Percentiles rank a stretch among this genome's conserved stretches.
phyloP scores from a whole-genome alignment of 345 rosid species.

The Pistacia vera region DNA sequence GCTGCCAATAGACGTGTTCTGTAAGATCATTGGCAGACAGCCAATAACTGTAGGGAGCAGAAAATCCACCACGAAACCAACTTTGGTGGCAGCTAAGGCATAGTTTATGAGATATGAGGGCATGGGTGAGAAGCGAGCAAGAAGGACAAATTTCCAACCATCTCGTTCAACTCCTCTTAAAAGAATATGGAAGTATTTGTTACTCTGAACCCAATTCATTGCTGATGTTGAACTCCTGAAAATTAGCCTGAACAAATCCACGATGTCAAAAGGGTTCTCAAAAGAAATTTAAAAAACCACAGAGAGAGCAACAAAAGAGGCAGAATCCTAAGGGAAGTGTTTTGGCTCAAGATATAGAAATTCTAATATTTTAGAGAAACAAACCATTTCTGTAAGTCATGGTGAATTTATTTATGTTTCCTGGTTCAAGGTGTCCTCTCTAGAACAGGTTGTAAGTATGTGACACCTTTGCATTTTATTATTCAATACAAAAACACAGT shows the following conservation, averaged over 20 bases:
- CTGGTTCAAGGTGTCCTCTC: not conserved
- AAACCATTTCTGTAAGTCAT: not conserved
- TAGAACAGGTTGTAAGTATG: not conserved
- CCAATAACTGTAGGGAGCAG: constrained; percentile 84
- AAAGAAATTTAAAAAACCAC: constrained; percentile 1
- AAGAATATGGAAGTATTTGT: constrained; percentile 74
- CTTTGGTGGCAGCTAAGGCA: constrained; percentile 84
- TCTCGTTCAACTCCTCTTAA: constrained; percentile 83
- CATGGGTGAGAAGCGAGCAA: constrained; percentile 93
- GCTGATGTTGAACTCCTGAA: constrained; percentile 70
- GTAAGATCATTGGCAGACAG: constrained; percentile 90
- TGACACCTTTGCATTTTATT: not conserved
- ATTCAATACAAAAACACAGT: not conserved
- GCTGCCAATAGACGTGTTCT: constrained; percentile 93
- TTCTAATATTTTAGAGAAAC: not conserved
- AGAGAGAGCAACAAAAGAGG: not conserved
- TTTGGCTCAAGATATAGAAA: not conserved
- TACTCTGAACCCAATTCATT: constrained; percentile 66
- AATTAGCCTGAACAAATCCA: constrained; percentile 55
- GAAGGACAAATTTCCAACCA: constrained; percentile 96
- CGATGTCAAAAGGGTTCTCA: not conserved
- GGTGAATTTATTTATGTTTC: not conserved
- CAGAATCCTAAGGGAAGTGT: constrained; percentile 4
- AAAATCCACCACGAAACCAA: constrained; percentile 79
- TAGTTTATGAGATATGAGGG: constrained; percentile 90